Evolutionary conservation across 495 filamentous ascomycete species (phyloP).

Genomic region (Podospora didyma): DNA sequence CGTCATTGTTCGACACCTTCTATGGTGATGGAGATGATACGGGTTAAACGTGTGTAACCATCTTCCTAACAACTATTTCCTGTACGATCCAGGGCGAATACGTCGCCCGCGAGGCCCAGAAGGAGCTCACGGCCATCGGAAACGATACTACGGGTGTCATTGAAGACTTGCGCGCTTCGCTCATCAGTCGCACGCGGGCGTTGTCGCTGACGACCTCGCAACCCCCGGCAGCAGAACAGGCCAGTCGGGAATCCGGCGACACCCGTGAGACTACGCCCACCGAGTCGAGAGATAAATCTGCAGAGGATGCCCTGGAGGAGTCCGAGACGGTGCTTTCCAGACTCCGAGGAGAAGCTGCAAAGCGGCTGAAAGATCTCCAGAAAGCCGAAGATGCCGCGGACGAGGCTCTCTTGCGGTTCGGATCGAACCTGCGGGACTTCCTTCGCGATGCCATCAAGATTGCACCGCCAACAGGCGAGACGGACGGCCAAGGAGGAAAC

Average conservation of each 20-base stretch:
- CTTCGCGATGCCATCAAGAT: slow-evolving; percentile 88
- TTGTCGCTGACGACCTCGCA: slow-evolving; percentile 57
- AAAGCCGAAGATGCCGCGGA: slow-evolving; percentile 96
- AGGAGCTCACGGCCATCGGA: slow-evolving; percentile 75
- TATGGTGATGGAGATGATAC: background rate
- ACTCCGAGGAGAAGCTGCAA: slow-evolving; percentile 74
- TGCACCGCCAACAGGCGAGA: slow-evolving; percentile 53
- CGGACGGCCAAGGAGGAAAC: slow-evolving; percentile 26
- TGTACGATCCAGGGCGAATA: slow-evolving; percentile 67
- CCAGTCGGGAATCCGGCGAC: slow-evolving; percentile 28
- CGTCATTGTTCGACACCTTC: background rate
- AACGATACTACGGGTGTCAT: slow-evolving; percentile 83
- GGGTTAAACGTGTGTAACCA: background rate
- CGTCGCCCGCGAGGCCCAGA: slow-evolving; percentile 76
- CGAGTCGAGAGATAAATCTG: slow-evolving; percentile 31
- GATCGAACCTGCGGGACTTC: slow-evolving; percentile 85
- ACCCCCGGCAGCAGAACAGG: slow-evolving; percentile 13
- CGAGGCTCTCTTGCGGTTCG: slow-evolving; percentile 91
- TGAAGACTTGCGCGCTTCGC: slow-evolving; percentile 60
- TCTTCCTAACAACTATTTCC: background rate
- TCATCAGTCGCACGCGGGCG: slow-evolving; percentile 68
- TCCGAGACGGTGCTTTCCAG: slow-evolving; percentile 78
- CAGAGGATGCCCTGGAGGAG: slow-evolving; percentile 55
- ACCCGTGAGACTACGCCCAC: slow-evolving; percentile 41
- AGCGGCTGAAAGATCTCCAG: slow-evolving; percentile 85